Percentiles rank a stretch among this genome's conserved stretches.
Evolutionary conservation across 2,329 filamentous ascomycete genomes (phyloP).

Genomic region (Phoma sp.): DNA sequence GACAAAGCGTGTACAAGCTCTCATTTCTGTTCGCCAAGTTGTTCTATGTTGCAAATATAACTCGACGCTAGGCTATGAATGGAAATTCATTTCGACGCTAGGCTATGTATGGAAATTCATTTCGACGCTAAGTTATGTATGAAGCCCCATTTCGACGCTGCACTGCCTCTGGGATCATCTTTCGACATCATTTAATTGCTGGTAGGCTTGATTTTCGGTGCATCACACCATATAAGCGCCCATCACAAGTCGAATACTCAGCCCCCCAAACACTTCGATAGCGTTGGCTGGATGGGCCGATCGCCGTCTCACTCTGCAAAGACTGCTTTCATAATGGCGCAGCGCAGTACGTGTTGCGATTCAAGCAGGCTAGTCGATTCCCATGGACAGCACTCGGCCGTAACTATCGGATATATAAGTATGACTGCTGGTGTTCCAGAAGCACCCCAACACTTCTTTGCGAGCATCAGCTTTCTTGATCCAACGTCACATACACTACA

Average conservation of each 20-base stretch:
- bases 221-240: background rate
- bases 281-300: background rate
- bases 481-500: background rate
- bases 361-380: background rate
- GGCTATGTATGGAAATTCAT: background rate
- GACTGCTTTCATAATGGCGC: background rate
- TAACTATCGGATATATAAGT: background rate
- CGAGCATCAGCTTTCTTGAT: background rate
- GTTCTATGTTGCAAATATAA: background rate
- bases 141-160: background rate
- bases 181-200: background rate
- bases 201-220: background rate
- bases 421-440: background rate
- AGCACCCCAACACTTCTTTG: background rate
- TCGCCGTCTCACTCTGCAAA: background rate
- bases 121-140: background rate
- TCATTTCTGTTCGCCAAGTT: background rate
- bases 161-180: background rate
- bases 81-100: background rate
- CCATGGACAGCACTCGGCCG: background rate
- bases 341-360: background rate
- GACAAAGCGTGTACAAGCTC: too few species aligned
- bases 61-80: background rate
- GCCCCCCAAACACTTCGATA: background rate
- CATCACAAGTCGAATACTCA: background rate